Base-by-base conservation (phyloP, 495 filamentous ascomycete genomes). In the Evernia prunastri region DNA sequence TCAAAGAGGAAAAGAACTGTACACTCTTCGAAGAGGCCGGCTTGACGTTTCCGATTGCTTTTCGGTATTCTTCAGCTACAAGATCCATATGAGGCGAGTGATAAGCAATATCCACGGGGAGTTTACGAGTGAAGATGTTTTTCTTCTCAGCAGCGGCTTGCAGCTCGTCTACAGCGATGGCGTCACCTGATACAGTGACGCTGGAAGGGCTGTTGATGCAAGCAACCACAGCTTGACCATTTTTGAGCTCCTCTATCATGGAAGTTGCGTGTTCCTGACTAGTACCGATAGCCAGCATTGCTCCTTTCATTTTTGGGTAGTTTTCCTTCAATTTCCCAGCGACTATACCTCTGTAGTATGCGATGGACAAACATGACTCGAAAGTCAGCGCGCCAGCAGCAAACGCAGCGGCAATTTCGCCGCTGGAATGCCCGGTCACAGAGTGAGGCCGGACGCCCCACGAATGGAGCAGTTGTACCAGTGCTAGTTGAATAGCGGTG, bases 171-270 rank as follows among this genome's bases (percentile, higher is more conserved):
- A 84, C 70, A 25, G 77, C 79, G 17, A 70, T 71, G 51, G 70
- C 70, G 60, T 82, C 81, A 36, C 83, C 82, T 8, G 83, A 87
- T 23, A 86, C 71, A 0, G 84, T 87, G 29, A 85, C 70, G 59
- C 79, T 85, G 0, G 73, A 78, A n/a, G 84, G 83, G 64, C 78
- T 82, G 72, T 87, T 87, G 70, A 81, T 76, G 66, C 80, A 83
- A 36, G 80, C 80, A 23, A 81, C 51, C 15, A 58, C 59, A 33
- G 63, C 54, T 36, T 56, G 15, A 20, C 29, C 25, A 23, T 64
- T 23, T 68, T 60, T 54, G 31, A 56, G 15, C 5, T 31, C 47
- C 1, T 56, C 31, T 20, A 56, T 42, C 33, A 63, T 39, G 20
- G 47, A 20, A 42, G 33, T 4, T 23, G 31, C 47, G 11, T 42